phyloP scores from a whole-genome alignment of 1,139 yeast genomes.

The Eremothecium sinecaudum region DNA sequence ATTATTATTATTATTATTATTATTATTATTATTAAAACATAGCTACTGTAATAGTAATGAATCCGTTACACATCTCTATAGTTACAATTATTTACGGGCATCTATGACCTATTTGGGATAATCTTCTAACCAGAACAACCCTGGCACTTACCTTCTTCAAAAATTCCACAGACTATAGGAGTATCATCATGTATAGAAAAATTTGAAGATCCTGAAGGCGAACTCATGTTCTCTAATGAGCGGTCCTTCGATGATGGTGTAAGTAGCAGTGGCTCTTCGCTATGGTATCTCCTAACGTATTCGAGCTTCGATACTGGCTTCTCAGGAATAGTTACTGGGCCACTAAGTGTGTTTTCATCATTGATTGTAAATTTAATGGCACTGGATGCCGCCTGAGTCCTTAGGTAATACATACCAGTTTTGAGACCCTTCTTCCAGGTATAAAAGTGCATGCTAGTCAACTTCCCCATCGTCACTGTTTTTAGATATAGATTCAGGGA shows the following conservation, averaged over 20 bases:
- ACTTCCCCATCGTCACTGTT: conserved; percentile 80
- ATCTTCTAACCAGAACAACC: conserved; percentile 13
- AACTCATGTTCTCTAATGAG: conserved; percentile 7
- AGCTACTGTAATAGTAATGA: too few species aligned
- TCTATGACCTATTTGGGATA: too few species aligned
- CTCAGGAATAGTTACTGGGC: neutral
- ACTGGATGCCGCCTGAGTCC: conserved; percentile 89
- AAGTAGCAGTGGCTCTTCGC: neutral
- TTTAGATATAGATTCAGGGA: conserved; percentile 73
- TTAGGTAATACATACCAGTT: conserved; percentile 94
- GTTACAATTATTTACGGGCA: too few species aligned
- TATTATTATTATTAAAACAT: too few species aligned
- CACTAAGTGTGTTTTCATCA: conserved; percentile 10
- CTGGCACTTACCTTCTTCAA: conserved; percentile 8
- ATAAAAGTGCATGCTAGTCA: conserved; percentile 93
- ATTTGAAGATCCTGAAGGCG: too few species aligned
- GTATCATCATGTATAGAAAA: conserved; percentile 12
- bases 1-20: too few species aligned
- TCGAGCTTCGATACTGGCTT: neutral
- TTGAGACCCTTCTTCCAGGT: conserved; percentile 96
- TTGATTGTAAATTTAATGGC: conserved; percentile 82
- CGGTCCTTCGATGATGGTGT: neutral
- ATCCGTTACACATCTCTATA: too few species aligned
- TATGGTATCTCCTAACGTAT: neutral
- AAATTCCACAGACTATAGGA: conserved; percentile 8